These are phyloP conservation scores for Botrytis deweyae DNA, from an alignment of 2,329 filamentous ascomycete genomes.

Conservation along the genomic window DNA sequence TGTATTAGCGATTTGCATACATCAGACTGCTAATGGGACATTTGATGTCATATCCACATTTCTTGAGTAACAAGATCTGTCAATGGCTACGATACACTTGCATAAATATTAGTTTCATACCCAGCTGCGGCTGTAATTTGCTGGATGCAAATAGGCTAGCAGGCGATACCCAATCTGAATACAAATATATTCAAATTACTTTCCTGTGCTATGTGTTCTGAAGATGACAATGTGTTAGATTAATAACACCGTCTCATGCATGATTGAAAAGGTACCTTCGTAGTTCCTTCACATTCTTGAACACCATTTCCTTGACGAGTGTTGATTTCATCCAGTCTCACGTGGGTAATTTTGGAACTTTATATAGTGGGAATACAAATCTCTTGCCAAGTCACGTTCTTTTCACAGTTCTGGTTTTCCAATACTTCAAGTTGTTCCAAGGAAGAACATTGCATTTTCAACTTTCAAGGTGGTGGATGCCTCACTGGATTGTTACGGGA, in stretches of 20 bases:
- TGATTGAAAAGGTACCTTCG: background rate
- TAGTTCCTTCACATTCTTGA: background rate
- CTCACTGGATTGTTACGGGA: background rate
- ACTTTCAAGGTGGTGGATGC: background rate
- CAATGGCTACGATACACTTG: slow-evolving; percentile 8
- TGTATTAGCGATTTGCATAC: slow-evolving; percentile 15
- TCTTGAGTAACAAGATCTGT: slow-evolving; percentile 6
- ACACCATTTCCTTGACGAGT: background rate
- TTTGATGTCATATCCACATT: slow-evolving; percentile 7
- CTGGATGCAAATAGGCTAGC: slow-evolving; percentile 13
- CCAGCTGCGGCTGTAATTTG: slow-evolving; percentile 12
- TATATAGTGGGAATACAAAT: background rate
- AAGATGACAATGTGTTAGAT: background rate
- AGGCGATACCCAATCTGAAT: slow-evolving; percentile 18
- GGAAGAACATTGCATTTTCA: background rate
- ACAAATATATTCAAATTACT: slow-evolving; percentile 5
- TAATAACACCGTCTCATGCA: background rate
- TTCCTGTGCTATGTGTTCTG: background rate
- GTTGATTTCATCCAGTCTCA: background rate
- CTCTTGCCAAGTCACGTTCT: background rate
- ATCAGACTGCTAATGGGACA: background rate
- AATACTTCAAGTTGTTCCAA: background rate
- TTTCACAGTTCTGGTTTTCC: background rate
- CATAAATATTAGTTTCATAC: slow-evolving; percentile 14
- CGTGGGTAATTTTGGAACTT: background rate